Conservation (phyloP, 495 filamentous ascomycete species). For the Letharia columbiana region DNA sequence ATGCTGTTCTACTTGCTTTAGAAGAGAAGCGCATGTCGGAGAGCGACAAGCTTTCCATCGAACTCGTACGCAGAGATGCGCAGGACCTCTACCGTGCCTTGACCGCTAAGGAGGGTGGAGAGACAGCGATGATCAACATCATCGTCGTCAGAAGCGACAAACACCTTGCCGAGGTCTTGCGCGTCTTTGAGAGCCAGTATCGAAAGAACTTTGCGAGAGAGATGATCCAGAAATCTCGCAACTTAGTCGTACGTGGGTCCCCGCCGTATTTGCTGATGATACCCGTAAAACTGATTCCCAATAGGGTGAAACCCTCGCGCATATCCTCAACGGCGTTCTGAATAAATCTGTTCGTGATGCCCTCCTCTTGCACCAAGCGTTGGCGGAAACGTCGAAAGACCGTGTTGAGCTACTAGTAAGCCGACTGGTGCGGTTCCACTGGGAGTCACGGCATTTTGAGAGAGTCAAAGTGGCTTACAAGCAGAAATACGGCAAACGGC, state of each 20-base stretch:
- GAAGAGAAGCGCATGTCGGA: constrained; percentile 81
- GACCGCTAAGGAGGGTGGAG: constrained; percentile 67
- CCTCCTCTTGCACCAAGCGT: constrained; percentile 85
- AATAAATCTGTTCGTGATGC: constrained; percentile 93
- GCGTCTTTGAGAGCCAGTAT: constrained; percentile 60
- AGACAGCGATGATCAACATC: constrained; percentile 83
- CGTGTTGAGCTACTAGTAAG: constrained; percentile 77
- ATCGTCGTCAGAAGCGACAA: constrained; percentile 68
- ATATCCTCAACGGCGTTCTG: constrained; percentile 93
- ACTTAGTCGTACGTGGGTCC: constrained; percentile 67
- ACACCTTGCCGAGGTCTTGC: constrained; percentile 73
- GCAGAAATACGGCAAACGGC: constrained; percentile 58
- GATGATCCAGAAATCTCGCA: constrained; percentile 79
- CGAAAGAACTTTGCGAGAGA: constrained; percentile 74
- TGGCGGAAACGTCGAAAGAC: constrained; percentile 57
- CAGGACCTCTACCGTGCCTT: constrained; percentile 61
- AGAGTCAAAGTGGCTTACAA: constrained; percentile 62
- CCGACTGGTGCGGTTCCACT: constrained; percentile 71
- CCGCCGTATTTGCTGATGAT: constrained; percentile 6
- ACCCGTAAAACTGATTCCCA: constrained; percentile 12
- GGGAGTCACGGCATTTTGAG: constrained; percentile 70
- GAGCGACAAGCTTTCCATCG: constrained; percentile 44
- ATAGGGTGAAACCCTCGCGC: constrained; percentile 88
- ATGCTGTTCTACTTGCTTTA: constrained; percentile 74
- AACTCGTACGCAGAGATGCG: constrained; percentile 62